Evolutionary conservation across 495 filamentous ascomycete genomes (phyloP), one percentile per base, ranked within the genome.

Genomic region (Neurospora tetraspora): DNA sequence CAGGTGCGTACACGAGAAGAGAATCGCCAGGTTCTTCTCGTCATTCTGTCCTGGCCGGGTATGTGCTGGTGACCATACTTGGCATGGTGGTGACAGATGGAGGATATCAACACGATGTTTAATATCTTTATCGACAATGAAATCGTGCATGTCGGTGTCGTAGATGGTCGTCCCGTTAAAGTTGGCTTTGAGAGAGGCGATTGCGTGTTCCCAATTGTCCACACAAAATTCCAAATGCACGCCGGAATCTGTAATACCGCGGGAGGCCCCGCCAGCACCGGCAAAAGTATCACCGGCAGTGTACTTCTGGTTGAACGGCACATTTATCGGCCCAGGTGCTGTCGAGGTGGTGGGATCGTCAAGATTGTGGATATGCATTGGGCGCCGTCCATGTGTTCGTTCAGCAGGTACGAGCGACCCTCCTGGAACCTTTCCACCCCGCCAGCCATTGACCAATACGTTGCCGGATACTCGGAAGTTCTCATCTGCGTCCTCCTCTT

Each of bases 51-150:
- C 88, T 0, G 83, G 74, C 4, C 85, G 79, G 0, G 92, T 95
- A 72, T 97, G 92, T 0, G 92, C 92, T 0, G 89, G 88, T 0
- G 92, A 96, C 80, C 91, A 97, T 8, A 88, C 88, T 73, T 96
- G 92, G 69, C 95, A 98, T 0, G 95, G 94, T 0, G 93, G 93
- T 0, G 92, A 96, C 0, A 95, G 79, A 71, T 98, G 94, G 3
- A 91, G 82, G 23, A 97, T 83, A 75, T 97, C 94, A 0, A 93
- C 87, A 31, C 77, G 82, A 70, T 70, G 81, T 73, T 12, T 75
- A 37, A 47, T 68, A 69, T 74, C n/a, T 0, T 59, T 71, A 16
- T 73, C 31, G 0, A 38, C 70, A 71, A 84, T 80, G 20, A 93
- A 88, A 9, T 88, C 77, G 42, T 86, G 76, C 7, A 87, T 86